A percentile compares a stretch with the other conserved stretches of the same genome.
Evolutionary conservation across 1,284 basidiomycete genomes (phyloP).

Genomic region (Phaffia rhodozyma): DNA sequence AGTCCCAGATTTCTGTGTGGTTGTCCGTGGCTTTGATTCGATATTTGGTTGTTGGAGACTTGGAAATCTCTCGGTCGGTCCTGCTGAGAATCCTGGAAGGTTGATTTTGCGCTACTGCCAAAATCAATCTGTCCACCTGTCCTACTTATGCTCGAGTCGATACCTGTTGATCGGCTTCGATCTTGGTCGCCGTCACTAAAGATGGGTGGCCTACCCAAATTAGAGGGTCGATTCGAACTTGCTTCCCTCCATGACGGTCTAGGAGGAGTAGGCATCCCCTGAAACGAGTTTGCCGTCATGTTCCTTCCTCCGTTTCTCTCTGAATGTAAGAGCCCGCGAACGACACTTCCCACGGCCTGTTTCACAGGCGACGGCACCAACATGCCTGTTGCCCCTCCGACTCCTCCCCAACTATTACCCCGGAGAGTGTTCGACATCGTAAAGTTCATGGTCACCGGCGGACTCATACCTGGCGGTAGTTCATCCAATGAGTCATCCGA

Average conservation of each 20-base stretch:
- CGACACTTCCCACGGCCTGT: neutral
- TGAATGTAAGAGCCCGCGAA: neutral
- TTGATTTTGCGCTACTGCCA: no score
- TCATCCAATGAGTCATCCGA: slow-evolving; percentile 38
- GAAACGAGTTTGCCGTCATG: neutral
- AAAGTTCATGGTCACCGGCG: slow-evolving; percentile 72
- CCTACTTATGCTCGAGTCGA: no score
- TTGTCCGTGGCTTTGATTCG: no score
- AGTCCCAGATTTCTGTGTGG: no score
- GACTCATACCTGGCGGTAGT: slow-evolving; percentile 58
- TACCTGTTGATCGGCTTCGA: no score
- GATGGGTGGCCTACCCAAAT: neutral
- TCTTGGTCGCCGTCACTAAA: no score
- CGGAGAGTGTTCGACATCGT: slow-evolving; percentile 29
- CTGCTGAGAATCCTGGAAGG: no score
- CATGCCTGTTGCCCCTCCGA: neutral
- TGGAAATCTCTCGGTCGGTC: no score
- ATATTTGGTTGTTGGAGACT: no score
- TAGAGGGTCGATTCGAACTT: neutral
- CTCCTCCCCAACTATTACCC: neutral
- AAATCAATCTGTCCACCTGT: no score
- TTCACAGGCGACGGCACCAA: neutral
- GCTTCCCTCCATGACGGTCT: neutral
- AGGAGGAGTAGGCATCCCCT: slow-evolving; percentile 1
- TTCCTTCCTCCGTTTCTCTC: neutral